Evolutionary conservation across 495 filamentous ascomycete genomes (phyloP).

Genomic region (Tuber melanosporum): DNA sequence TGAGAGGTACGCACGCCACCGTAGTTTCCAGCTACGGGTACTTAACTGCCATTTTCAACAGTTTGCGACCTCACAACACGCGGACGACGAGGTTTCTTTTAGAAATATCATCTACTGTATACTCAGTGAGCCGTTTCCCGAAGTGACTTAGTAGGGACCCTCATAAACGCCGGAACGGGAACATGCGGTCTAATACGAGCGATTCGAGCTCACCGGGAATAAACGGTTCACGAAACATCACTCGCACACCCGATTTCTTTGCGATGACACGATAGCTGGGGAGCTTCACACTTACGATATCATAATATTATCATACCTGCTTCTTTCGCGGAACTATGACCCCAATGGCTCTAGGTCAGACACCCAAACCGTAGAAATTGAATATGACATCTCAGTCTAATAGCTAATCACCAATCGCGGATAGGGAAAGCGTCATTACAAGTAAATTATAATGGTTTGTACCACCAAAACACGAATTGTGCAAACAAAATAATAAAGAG

Average conservation of each 20-base stretch:
- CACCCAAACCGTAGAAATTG: not conserved
- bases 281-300: not conserved
- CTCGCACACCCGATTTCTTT: not conserved
- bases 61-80: not conserved
- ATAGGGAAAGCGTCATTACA: not conserved
- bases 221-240: not conserved
- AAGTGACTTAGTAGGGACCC: not conserved
- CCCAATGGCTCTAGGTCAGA: not conserved
- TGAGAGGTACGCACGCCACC: too few relatives aligned
- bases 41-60: too few relatives aligned
- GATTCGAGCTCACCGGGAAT: not conserved
- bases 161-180: not conserved
- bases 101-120: not conserved
- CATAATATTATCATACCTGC: not conserved
- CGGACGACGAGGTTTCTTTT: not conserved
- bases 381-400: not conserved
- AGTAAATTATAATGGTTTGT: not conserved
- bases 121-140: not conserved
- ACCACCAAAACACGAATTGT: not conserved
- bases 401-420: not conserved
- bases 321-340: not conserved
- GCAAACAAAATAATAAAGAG: not conserved
- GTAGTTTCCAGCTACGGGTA: too few relatives aligned
- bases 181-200: not conserved
- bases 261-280: too few relatives aligned